phyloP scores from a whole-genome alignment of 139 green algal species.

The Ostreobium quekettii region DNA sequence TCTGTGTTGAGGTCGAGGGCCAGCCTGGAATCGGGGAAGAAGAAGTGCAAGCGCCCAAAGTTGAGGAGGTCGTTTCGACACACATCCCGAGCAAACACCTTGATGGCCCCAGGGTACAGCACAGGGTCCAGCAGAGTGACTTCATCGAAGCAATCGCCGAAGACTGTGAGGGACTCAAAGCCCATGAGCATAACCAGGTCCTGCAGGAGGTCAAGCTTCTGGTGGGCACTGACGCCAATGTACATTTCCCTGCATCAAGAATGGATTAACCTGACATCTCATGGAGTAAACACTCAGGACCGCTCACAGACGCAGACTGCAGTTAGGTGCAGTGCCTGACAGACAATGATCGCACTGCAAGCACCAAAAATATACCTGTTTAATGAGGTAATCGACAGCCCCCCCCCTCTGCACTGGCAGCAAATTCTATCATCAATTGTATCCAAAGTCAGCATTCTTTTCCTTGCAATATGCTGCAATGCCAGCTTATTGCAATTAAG shows the following conservation, averaged over 20 bases:
- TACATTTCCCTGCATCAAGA: constrained; percentile 3
- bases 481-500: too few relatives aligned
- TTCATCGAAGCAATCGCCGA: constrained; percentile 89
- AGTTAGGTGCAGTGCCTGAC: too few relatives aligned
- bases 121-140: constrained; percentile 82
- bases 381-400: too few relatives aligned
- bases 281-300: too few relatives aligned
- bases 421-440: too few relatives aligned
- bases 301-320: too few relatives aligned
- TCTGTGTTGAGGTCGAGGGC: constrained; percentile 83
- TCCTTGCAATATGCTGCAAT: too few relatives aligned
- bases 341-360: too few relatives aligned
- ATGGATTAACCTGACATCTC: too few relatives aligned
- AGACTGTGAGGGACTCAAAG: constrained; percentile 73
- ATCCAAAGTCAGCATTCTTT: too few relatives aligned
- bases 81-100: constrained; percentile 74
- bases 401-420: too few relatives aligned
- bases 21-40: constrained; percentile 78
- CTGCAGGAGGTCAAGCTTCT: constrained; percentile 80
- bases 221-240: constrained; percentile 56
- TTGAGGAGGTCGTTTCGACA: constrained; percentile 86
- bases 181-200: constrained; percentile 58
- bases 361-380: too few relatives aligned
- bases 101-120: constrained; percentile 50
- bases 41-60: constrained; percentile 84